A percentile compares a stretch with the other conserved stretches of the same genome.
These are phyloP conservation scores for Olyra latifolia DNA, from an alignment of 176 grass and related monocot species.

Conservation along the genomic window DNA sequence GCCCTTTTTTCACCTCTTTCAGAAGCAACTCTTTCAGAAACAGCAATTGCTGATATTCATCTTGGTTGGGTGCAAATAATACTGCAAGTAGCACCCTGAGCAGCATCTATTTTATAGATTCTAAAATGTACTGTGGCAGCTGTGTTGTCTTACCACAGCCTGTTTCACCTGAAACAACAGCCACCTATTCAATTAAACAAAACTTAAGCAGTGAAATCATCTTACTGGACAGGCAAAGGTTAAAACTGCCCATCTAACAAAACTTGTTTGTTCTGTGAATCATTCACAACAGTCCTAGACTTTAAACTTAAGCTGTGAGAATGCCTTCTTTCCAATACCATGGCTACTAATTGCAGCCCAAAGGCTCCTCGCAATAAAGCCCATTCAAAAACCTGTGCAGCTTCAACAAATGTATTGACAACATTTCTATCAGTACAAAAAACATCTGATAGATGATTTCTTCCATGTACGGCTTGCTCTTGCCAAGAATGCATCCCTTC, in stretches of 20 bases:
- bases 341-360: conserved; percentile 71
- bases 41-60: conserved; percentile 93
- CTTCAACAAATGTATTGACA: conserved; percentile 82
- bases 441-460: conserved; percentile 71
- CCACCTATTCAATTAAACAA: too few species aligned
- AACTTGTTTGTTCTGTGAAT: too few species aligned
- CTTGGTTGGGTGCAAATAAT: conserved; percentile 98
- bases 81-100: too few species aligned
- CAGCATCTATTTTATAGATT: too few species aligned
- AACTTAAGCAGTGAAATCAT: too few species aligned
- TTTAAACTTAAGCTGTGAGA: conserved; percentile 56
- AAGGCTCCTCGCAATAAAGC: conserved; percentile 60
- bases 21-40: conserved; percentile 95
- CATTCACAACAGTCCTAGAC: conserved; percentile 70
- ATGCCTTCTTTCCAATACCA: conserved; percentile 87
- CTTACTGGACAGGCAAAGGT: too few species aligned
- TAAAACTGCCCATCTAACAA: too few species aligned
- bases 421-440: conserved; percentile 77
- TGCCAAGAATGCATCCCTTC: conserved; percentile 68
- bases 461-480: conserved; percentile 60
- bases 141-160: too few species aligned
- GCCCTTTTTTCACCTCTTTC: conserved; percentile 99
- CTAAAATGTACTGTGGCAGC: too few species aligned
- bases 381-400: conserved; percentile 70
- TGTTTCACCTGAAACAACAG: too few species aligned